A percentile compares a stretch with the other conserved stretches of the same genome.
These are phyloP conservation scores for Cylindrodendrum hubeiense DNA, from an alignment of 2,329 filamentous ascomycete genomes.

Conservation along the genomic window DNA sequence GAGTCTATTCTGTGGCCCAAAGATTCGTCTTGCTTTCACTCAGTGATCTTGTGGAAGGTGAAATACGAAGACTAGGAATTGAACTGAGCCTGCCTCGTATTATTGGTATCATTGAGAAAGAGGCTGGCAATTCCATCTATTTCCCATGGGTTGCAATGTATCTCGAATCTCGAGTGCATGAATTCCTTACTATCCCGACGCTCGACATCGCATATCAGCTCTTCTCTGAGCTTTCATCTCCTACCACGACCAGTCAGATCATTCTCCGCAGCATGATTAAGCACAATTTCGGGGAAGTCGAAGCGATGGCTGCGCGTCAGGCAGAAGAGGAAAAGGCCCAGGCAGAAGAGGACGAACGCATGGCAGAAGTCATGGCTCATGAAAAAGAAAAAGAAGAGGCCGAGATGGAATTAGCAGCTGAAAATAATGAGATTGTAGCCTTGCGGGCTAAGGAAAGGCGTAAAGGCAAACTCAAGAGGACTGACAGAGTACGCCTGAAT, in stretches of 20 bases:
- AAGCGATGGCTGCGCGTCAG: too few species aligned
- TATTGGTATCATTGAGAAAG: not conserved
- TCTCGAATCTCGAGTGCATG: not conserved
- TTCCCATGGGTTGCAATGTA: not conserved
- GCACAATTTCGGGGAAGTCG: not conserved
- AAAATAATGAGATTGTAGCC: too few species aligned
- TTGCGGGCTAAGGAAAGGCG: too few species aligned
- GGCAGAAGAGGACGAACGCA: too few species aligned
- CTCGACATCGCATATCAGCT: not conserved
- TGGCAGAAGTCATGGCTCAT: too few species aligned
- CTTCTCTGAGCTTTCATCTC: not conserved
- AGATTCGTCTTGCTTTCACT: not conserved
- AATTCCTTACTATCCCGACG: not conserved
- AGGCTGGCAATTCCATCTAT: rapidly evolving
- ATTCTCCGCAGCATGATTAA: not conserved
- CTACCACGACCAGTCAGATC: not conserved
- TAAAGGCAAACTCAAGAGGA: too few species aligned
- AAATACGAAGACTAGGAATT: not conserved
- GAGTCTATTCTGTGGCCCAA: not conserved
- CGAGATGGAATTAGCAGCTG: too few species aligned
- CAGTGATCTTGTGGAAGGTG: not conserved
- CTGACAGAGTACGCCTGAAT: too few species aligned
- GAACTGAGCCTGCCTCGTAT: not conserved
- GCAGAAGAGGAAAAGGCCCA: too few species aligned
- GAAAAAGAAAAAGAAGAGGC: too few species aligned